A percentile compares a stretch with the other conserved stretches of the same genome.
These are phyloP conservation scores for Aspergillus fructus DNA, from an alignment of 2,329 filamentous ascomycete species.

Conservation along the genomic window DNA sequence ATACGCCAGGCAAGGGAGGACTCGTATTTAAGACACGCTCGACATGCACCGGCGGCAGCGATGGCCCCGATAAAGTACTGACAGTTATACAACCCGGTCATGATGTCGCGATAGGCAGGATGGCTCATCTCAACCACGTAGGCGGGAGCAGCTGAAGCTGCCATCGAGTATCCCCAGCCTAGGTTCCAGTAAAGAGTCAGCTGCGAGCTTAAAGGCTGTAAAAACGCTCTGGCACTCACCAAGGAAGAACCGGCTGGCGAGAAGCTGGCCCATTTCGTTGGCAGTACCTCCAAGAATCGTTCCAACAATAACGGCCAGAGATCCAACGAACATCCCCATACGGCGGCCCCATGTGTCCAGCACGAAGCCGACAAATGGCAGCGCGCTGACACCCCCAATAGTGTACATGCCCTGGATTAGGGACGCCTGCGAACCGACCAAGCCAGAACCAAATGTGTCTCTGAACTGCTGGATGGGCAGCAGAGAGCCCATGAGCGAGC, in stretches of 20 bases:
- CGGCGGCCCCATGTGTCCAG: constrained; percentile 31
- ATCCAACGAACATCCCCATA: neutral
- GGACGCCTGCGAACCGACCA: constrained; percentile 45
- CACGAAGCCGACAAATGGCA: constrained; percentile 50
- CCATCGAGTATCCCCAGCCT: constrained; percentile 60
- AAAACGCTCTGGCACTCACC: neutral
- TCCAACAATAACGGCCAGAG: neutral
- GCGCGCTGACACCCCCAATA: constrained; percentile 46
- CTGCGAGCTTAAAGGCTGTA: neutral
- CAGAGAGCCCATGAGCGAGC: constrained; percentile 55
- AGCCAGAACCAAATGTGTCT: constrained; percentile 42
- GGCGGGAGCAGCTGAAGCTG: constrained; percentile 60
- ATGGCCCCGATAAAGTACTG: constrained; percentile 54
- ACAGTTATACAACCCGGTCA: constrained; percentile 60
- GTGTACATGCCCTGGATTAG: constrained; percentile 50
- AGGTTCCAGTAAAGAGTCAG: constrained; percentile 37
- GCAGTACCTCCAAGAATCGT: neutral
- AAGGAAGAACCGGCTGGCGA: neutral
- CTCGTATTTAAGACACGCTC: constrained; percentile 42
- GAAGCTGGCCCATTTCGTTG: neutral
- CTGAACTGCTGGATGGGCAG: constrained; percentile 49
- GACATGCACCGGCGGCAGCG: constrained; percentile 55
- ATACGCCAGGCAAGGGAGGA: constrained; percentile 57
- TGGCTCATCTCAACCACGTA: constrained; percentile 65
- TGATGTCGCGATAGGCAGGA: constrained; percentile 60